Percentiles rank a stretch among this genome's conserved stretches.
These are phyloP conservation scores for Thielaviopsis punctulata DNA, from an alignment of 2,329 filamentous ascomycete species.

Conservation along the genomic window DNA sequence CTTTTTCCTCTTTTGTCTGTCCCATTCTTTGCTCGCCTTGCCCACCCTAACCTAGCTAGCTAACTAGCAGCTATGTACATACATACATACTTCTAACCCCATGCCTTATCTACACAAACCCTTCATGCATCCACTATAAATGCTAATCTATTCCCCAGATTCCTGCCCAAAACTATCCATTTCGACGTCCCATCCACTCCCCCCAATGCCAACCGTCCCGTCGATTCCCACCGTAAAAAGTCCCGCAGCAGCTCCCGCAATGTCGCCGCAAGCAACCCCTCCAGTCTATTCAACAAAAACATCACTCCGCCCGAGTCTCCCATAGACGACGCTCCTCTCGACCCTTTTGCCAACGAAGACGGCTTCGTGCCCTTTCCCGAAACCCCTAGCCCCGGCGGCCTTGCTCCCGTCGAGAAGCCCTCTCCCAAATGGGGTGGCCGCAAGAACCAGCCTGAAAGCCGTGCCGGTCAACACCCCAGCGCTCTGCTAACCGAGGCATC, in stretches of 20 bases:
- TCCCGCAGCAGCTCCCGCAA: conserved; percentile 17
- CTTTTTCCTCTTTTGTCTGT: background rate
- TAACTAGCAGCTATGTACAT: background rate
- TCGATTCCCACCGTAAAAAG: conserved; percentile 17
- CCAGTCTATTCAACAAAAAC: conserved; percentile 36
- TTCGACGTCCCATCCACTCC: conserved; percentile 52
- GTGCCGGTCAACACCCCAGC: conserved; percentile 56
- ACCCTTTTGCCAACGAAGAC: conserved; percentile 41
- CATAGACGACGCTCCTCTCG: conserved; percentile 27
- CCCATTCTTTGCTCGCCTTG: too few species aligned
- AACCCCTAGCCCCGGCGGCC: conserved; percentile 23
- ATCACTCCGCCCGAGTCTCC: conserved; percentile 41
- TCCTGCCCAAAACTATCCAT: conserved; percentile 81
- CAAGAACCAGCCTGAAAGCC: conserved; percentile 62
- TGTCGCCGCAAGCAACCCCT: conserved; percentile 19
- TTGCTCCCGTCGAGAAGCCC: conserved; percentile 55
- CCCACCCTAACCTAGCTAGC: background rate
- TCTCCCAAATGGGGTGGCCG: conserved; percentile 61
- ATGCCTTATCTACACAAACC: background rate
- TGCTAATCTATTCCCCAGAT: conserved; percentile 33
- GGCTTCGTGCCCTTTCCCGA: conserved; percentile 36
- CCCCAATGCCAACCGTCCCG: conserved; percentile 20
- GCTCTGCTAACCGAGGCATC: conserved; percentile 57
- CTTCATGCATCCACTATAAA: too few species aligned
- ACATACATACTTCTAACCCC: background rate